Percentiles rank a stretch among this genome's conserved stretches.
phyloP scores from a whole-genome alignment of 2,329 filamentous ascomycete species.

The Penicillium palitans region DNA sequence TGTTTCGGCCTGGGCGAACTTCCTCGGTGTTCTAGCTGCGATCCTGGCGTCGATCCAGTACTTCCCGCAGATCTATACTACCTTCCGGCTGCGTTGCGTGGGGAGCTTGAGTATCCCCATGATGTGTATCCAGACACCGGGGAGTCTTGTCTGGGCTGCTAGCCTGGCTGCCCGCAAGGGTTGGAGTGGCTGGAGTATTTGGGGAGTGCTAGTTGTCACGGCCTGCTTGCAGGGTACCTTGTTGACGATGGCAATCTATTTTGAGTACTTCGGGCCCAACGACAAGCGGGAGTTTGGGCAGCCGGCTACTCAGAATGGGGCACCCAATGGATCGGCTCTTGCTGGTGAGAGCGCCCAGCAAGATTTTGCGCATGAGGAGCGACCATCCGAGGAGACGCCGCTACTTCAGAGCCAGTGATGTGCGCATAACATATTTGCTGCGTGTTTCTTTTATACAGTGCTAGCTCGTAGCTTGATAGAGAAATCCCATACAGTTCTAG shows the following conservation, averaged over 20 bases:
- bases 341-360: constrained; percentile 11
- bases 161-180: constrained; percentile 81
- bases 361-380: constrained; percentile 19
- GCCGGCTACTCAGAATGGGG: constrained; percentile 22
- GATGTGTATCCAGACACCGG: constrained; percentile 98
- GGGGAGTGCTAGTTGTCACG: constrained; percentile 87
- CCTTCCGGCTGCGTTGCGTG: constrained; percentile 78
- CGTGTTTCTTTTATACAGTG: background rate
- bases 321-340: constrained; percentile 10
- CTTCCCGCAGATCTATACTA: constrained; percentile 91
- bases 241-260: constrained; percentile 76
- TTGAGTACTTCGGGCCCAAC: constrained; percentile 51
- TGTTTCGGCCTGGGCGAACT: constrained; percentile 78
- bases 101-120: constrained; percentile 92
- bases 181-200: constrained; percentile 85
- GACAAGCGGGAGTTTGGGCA: constrained; percentile 41
- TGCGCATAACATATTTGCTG: background rate
- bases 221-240: constrained; percentile 81
- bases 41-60: constrained; percentile 85
- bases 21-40: constrained; percentile 77
- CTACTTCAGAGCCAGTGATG: constrained; percentile 32
- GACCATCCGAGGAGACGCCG: constrained; percentile 39
- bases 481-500: constrained; percentile 2
- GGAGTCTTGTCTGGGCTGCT: constrained; percentile 83
- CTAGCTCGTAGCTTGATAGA: constrained; percentile 1